phyloP scores from a whole-genome alignment of 352 stramenopile genomes.

The Pythium coloratum region DNA sequence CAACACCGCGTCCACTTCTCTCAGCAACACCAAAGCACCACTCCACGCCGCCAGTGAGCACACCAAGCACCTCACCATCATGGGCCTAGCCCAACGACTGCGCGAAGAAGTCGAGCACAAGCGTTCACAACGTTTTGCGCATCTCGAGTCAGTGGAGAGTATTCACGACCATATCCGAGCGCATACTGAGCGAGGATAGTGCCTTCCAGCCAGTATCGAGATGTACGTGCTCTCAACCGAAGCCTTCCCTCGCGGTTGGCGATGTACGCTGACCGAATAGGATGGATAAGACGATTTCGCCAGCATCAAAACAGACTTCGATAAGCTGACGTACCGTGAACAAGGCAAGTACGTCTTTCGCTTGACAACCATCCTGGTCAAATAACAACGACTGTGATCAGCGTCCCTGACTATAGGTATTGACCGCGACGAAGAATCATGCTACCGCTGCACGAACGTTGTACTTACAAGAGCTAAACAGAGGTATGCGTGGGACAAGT shows the following conservation, averaged over 20 bases:
- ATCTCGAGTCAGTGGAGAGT: neutral
- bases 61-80: neutral
- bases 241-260: constrained; percentile 1
- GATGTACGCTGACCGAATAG: constrained; percentile 4
- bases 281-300: neutral
- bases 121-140: neutral
- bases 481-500: no score
- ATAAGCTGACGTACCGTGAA: constrained; percentile 1
- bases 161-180: neutral
- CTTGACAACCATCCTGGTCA: neutral
- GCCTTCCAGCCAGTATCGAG: neutral
- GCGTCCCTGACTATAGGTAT: no score
- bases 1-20: neutral
- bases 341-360: constrained; percentile 5
- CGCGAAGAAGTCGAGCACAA: constrained; percentile 9
- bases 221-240: constrained; percentile 3
- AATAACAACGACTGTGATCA: no score
- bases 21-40: neutral
- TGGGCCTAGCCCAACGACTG: neutral
- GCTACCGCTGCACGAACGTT: no score
- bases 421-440: no score
- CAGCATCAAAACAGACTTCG: neutral
- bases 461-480: no score
- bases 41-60: neutral
- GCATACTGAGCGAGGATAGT: neutral